Evolutionary conservation across 805 yeast species (phyloP), one percentile per base, ranked within the genome.

Genomic region (Pachysolen tannophilus): DNA sequence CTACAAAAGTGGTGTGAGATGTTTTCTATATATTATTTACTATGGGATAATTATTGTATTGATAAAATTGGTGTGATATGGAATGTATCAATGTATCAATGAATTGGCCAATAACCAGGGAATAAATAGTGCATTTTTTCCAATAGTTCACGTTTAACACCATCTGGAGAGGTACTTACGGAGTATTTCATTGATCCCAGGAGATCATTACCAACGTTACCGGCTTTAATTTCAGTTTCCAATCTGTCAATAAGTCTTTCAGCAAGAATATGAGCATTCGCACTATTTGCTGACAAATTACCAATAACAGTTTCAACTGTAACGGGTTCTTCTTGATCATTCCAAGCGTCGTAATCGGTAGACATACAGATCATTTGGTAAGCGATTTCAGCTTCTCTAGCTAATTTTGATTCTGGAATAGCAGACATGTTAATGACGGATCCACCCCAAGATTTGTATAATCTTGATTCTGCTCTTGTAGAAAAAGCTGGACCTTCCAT

Each of bases 401-500:
- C 98, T 44, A 92, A 72, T 58, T 92, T 92, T 26, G 95, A 81
- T 65, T 92, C 99, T n/a, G 99, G 99, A 40, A 92, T 61, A 38
- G 86, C 92, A 34, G 94, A 81, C 99, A 92, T 92, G 66, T 92
- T 92, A 58, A 92, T 92, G 37, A 92, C 94, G 23, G 87, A 75
- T 6, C 95, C 97, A 38, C 95, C 97, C 80, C 92, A 83, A 24
- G 82, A 63, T 43, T 72, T 65, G 66, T 92, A 92, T 61, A 92
- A 61, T 54, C 72, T 73, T 10, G 97, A 87, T 63, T 92, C 99
- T 8, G 98, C 97, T 45, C 99, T 73, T 10, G 98, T 92, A 26
- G 94, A 80, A 60, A 92, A 92, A 33, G 92, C 95, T 3, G 99
- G 99, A 28, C 99, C 99, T 61, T 90, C 99, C 99, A 92, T 92